Evolutionary conservation across 805 yeast species (phyloP).

Genomic region (Ogataea neopini): DNA sequence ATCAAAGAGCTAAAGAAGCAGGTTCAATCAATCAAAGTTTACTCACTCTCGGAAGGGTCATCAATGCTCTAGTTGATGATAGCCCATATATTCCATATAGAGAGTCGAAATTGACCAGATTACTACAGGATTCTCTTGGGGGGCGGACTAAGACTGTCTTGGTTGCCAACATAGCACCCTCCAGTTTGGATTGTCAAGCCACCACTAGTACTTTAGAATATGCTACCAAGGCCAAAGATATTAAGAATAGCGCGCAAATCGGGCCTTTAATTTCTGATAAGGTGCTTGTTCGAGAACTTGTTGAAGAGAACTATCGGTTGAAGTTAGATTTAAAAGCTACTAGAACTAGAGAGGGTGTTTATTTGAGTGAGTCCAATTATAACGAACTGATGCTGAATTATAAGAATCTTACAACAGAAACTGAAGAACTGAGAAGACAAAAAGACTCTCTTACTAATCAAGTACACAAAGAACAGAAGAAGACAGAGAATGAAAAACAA

Average conservation of each 20-base stretch:
- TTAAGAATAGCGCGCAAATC: conserved; percentile 51
- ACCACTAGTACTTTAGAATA: conserved; percentile 55
- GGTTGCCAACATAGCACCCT: conserved; percentile 85
- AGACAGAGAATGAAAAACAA: conserved; percentile 21
- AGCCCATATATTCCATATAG: conserved; percentile 72
- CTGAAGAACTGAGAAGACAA: conserved; percentile 46
- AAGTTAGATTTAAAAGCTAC: conserved; percentile 61
- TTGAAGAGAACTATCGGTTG: conserved; percentile 46
- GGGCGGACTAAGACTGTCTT: conserved; percentile 87
- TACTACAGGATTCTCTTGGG: conserved; percentile 76
- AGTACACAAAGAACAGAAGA: conserved; percentile 28
- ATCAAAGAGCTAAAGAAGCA: conserved; percentile 88
- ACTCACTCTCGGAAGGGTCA: conserved; percentile 85
- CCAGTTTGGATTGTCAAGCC: conserved; percentile 47
- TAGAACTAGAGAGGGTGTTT: conserved; percentile 64
- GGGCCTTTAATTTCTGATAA: conserved; percentile 46
- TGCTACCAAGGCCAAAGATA: conserved; percentile 57
- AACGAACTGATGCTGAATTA: conserved; percentile 49
- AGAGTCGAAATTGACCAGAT: conserved; percentile 74
- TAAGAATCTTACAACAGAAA: conserved; percentile 50
- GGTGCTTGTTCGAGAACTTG: conserved; percentile 45
- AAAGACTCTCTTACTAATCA: conserved; percentile 43
- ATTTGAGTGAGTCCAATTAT: conserved; percentile 60
- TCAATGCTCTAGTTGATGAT: conserved; percentile 66
- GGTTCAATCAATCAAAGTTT: conserved; percentile 90